phyloP scores from a whole-genome alignment of 495 filamentous ascomycete species.

The Cercophora newfieldiana region DNA sequence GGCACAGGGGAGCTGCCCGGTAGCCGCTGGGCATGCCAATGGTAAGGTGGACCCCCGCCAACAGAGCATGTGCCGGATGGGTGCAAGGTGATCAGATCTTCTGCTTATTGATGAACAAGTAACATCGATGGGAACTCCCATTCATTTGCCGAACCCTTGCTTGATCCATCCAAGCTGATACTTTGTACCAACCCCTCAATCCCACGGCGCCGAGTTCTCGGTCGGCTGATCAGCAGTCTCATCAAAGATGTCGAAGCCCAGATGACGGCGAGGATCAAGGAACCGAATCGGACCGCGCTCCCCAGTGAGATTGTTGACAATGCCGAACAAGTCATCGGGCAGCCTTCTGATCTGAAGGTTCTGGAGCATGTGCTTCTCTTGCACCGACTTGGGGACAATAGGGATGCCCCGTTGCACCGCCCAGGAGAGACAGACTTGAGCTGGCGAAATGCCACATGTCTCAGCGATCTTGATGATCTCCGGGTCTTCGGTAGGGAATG shows the following conservation, averaged over 20 bases:
- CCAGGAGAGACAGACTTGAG: slow-evolving; percentile 44
- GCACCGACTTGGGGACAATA: slow-evolving; percentile 49
- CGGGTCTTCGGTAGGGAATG: slow-evolving; percentile 33
- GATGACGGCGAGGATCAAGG: slow-evolving; percentile 31
- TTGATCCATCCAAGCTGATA: too few relatives aligned
- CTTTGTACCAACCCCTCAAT: too few relatives aligned
- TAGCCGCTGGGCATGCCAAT: too few relatives aligned
- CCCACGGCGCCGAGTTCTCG: slow-evolving; percentile 32
- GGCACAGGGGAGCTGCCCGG: too few relatives aligned
- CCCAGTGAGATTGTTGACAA: slow-evolving; percentile 21
- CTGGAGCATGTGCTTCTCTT: slow-evolving; percentile 59
- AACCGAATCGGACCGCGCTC: slow-evolving; percentile 28
- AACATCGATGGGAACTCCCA: too few relatives aligned
- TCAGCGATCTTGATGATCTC: slow-evolving; percentile 34
- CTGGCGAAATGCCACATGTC: slow-evolving; percentile 26
- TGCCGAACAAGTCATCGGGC: slow-evolving; percentile 23
- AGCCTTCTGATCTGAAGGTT: slow-evolving; percentile 29
- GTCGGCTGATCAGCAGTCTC: slow-evolving; percentile 37
- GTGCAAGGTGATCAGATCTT: too few relatives aligned
- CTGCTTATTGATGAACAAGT: too few relatives aligned
- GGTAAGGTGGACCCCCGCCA: too few relatives aligned
- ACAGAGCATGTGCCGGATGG: too few relatives aligned
- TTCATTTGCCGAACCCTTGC: too few relatives aligned
- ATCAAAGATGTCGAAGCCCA: slow-evolving; percentile 40
- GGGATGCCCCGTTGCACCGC: slow-evolving; percentile 35